Evolutionary conservation across 2,329 filamentous ascomycete genomes (phyloP), one percentile per base, ranked within the genome.

Genomic region (Curvularia lunata): DNA sequence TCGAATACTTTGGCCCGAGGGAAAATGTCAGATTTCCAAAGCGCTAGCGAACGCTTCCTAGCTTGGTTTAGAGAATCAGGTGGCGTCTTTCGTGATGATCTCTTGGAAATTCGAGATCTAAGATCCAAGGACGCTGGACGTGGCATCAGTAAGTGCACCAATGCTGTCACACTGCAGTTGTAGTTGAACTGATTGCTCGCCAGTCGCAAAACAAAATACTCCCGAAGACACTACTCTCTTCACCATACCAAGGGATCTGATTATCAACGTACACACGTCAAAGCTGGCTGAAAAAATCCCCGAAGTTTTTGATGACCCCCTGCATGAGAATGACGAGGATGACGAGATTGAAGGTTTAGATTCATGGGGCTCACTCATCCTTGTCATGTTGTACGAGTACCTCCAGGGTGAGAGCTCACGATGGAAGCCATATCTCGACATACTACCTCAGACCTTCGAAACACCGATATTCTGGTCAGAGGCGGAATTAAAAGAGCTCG

Each of bases 351-450:
- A 65, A 12, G 56, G 64, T 1, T 48, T 68, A 4, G 67, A 68
- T 16, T 56, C 67, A 3, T 69, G 67, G 67, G 59, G 56, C 4
- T 64, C 67, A 1, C 56, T 69, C 0, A 69, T 69, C 2, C 43
- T 68, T 6, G 55, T 69, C 23, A 61, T 69, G 58, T 10, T 69
- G 7, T 65, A 67, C n/a, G 67, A 69, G 23, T 48, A 62, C 23
- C 23, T 69, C 5, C 65, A 65, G 21, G 67, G 65, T 28, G 59
- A 63, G 10, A 52, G 49, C 16, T 69, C 67, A 0, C 54, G 42
- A 18, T 69, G 67, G 67, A 69, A 69, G 41, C 64, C 67, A 4
- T 69, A 69, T 32, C 32, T 69, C 4, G 64, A 68, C 23, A 53
- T 69, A 1, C 42, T 69, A 4, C 67, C 67, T 5, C 55, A 52